A percentile compares a stretch with the other conserved stretches of the same genome.
Evolutionary conservation across 2,329 filamentous ascomycete species (phyloP).

Genomic region (Magnaporthiopsis incrustans): DNA sequence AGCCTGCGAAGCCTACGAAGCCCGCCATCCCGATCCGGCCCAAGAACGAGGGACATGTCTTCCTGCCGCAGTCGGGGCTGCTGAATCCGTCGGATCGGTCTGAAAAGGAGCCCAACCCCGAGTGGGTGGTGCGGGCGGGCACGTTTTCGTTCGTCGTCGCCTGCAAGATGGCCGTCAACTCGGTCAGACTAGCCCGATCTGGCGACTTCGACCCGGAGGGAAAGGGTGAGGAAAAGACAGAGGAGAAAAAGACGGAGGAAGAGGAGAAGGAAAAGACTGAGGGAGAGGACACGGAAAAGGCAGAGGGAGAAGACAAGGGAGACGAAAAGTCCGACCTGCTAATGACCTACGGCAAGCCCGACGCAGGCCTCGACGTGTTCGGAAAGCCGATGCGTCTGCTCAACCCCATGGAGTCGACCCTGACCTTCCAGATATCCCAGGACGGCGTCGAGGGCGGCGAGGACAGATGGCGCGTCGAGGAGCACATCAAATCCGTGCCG

Average conservation of each 20-base stretch:
- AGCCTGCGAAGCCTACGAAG: background rate
- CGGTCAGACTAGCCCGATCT: background rate
- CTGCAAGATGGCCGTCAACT: slow-evolving; percentile 3
- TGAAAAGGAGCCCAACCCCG: slow-evolving; percentile 8
- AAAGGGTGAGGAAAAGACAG: background rate
- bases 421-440: background rate
- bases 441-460: background rate
- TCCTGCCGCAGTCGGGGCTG: background rate
- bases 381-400: slow-evolving; percentile 1
- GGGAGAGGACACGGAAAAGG: too few relatives aligned
- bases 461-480: background rate
- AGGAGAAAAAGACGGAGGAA: too few relatives aligned
- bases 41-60: slow-evolving; percentile 1
- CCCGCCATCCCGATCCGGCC: background rate
- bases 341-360: background rate
- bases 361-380: background rate
- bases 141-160: slow-evolving; percentile 15
- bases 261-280: too few relatives aligned
- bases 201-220: background rate
- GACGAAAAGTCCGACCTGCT: background rate
- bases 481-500: background rate
- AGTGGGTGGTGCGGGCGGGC: slow-evolving; percentile 15
- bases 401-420: background rate
- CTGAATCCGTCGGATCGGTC: background rate
- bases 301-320: background rate